Evolutionary conservation across 495 filamentous ascomycete species (phyloP).

Genomic region (Aspergillus avenaceus): DNA sequence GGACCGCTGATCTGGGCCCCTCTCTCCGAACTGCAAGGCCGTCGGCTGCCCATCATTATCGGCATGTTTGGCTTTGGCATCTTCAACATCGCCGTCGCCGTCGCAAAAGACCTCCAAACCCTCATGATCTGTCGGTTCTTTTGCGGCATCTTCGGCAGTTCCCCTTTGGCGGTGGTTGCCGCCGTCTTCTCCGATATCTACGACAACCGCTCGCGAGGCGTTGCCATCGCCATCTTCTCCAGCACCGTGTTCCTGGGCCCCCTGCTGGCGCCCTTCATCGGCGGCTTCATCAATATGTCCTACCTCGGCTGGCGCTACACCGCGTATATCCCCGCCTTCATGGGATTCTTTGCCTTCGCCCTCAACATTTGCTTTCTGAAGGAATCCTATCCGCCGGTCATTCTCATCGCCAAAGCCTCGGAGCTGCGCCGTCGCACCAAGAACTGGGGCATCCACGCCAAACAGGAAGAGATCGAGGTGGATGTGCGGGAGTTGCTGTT

Average conservation of each 20-base stretch:
- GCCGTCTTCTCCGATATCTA: slow-evolving; percentile 92
- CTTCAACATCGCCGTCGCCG: slow-evolving; percentile 58
- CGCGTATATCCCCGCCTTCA: slow-evolving; percentile 67
- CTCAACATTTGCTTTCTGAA: slow-evolving; percentile 70
- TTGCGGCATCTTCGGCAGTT: slow-evolving; percentile 58
- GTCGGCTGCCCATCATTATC: slow-evolving; percentile 53
- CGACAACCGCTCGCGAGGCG: slow-evolving; percentile 69
- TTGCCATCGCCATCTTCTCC: slow-evolving; percentile 67
- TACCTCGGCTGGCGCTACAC: slow-evolving; percentile 85
- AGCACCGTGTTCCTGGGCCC: slow-evolving; percentile 84
- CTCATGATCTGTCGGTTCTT: slow-evolving; percentile 68
- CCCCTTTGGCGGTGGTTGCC: slow-evolving; percentile 78
- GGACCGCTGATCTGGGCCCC: slow-evolving; percentile 65
- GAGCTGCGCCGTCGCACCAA: slow-evolving; percentile 77
- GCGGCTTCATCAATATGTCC: slow-evolving; percentile 59
- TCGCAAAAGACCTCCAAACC: slow-evolving; percentile 62
- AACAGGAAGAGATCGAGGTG: slow-evolving; percentile 89
- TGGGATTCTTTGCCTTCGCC: slow-evolving; percentile 70
- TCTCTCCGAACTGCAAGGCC: slow-evolving; percentile 58
- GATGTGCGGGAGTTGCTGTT: slow-evolving; percentile 59
- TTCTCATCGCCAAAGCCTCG: slow-evolving; percentile 72
- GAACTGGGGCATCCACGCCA: slow-evolving; percentile 94
- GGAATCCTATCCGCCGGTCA: slow-evolving; percentile 83
- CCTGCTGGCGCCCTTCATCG: slow-evolving; percentile 77
- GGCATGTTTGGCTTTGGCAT: slow-evolving; percentile 44